Evolutionary conservation across 805 yeast genomes (phyloP).

Genomic region (Scheffersomyces coipomensis): DNA sequence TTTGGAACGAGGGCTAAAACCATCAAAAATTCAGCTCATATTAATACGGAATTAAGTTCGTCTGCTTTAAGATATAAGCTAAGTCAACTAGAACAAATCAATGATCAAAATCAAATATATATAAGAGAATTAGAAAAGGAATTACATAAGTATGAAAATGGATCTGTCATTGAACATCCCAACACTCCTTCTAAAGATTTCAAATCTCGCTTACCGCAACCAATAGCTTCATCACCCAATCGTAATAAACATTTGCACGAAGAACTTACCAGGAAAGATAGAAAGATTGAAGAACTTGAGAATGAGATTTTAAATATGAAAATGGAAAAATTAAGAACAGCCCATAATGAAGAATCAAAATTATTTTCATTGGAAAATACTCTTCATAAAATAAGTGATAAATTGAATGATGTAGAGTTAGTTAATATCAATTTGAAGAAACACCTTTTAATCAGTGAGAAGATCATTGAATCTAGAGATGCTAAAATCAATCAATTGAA

Average conservation of each 20-base stretch:
- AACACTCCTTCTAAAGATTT: neutral
- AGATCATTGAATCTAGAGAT: conserved; percentile 57
- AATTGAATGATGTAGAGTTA: conserved; percentile 59
- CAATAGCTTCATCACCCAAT: conserved; percentile 3
- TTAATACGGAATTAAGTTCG: conserved; percentile 57
- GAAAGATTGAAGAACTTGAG: conserved; percentile 29
- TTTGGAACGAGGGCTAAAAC: conserved; percentile 86
- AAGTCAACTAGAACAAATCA: conserved; percentile 31
- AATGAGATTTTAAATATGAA: conserved; percentile 25
- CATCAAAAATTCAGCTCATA: conserved; percentile 65
- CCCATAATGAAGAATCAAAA: conserved; percentile 45
- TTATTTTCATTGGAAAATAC: conserved; percentile 56
- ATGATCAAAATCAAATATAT: conserved; percentile 27
- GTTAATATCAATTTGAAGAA: conserved; percentile 57
- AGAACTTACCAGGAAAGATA: conserved; percentile 26
- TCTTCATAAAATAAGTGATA: conserved; percentile 54
- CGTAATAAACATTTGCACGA: conserved; percentile 7
- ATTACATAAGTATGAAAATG: conserved; percentile 32
- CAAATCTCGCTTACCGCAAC: conserved; percentile 1
- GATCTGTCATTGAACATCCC: conserved; percentile 14
- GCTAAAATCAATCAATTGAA: conserved; percentile 57
- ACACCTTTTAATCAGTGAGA: conserved; percentile 54
- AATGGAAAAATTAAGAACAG: conserved; percentile 25
- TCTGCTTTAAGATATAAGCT: conserved; percentile 45
- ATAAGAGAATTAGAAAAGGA: conserved; percentile 43